These are phyloP conservation scores for Fusarium brachygibbosum DNA, from an alignment of 2,329 filamentous ascomycete species.

Conservation along the genomic window DNA sequence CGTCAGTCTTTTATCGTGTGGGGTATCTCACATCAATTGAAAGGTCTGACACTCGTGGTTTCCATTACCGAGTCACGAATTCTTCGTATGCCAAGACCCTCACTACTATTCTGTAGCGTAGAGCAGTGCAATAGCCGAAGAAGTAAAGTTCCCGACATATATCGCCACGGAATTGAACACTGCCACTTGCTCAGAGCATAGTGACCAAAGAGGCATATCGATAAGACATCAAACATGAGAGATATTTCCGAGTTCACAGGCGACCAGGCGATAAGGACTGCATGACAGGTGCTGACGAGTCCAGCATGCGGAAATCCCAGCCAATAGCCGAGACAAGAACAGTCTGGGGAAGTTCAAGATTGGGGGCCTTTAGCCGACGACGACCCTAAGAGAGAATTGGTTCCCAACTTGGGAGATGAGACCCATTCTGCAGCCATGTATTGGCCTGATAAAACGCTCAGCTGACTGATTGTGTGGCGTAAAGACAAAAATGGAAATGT, in stretches of 20 bases:
- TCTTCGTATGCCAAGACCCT: fast-evolving
- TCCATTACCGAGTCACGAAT: too few species aligned
- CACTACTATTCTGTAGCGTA: neutral
- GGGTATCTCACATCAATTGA: too few species aligned
- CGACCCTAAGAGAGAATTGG: conserved; percentile 15
- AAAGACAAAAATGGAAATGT: conserved; percentile 12
- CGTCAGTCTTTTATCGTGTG: neutral
- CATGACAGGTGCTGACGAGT: conserved; percentile 31
- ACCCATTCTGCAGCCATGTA: conserved; percentile 7
- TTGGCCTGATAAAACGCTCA: conserved; percentile 22
- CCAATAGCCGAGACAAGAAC: conserved; percentile 18
- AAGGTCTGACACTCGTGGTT: too few species aligned
- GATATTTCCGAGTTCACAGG: neutral
- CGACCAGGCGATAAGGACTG: neutral
- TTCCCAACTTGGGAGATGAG: conserved; percentile 1
- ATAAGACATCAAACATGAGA: neutral
- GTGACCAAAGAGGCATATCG: neutral
- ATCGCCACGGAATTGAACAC: neutral
- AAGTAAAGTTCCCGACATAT: too few species aligned
- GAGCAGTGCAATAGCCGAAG: too few species aligned
- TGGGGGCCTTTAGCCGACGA: conserved; percentile 33
- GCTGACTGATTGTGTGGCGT: conserved; percentile 15
- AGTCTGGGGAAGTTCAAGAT: conserved; percentile 27
- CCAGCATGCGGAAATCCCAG: conserved; percentile 21
- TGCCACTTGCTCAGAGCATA: neutral